Evolutionary conservation across 257 asterid species (phyloP).

Genomic region (Penstemon davidsonii): DNA sequence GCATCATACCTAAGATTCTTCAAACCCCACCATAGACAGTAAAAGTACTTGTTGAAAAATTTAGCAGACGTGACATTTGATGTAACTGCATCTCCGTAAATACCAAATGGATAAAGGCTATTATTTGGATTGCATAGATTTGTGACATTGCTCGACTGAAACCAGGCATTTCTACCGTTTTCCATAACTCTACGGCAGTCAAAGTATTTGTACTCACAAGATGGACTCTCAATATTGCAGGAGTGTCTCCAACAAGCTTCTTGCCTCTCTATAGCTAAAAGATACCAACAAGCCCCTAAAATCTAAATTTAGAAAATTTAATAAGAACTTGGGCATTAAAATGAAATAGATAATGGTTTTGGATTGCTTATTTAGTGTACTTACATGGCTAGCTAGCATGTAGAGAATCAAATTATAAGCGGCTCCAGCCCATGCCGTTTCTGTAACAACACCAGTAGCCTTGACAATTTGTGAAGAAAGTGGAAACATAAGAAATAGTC

Average conservation of each 20-base stretch:
- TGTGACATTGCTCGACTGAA: conserved; percentile 64
- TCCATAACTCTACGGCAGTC: conserved; percentile 59
- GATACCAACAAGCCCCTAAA: conserved; percentile 95
- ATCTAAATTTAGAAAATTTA: conserved; percentile 39
- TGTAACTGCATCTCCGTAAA: conserved; percentile 76
- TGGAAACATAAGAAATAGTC: conserved; percentile 80
- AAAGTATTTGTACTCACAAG: conserved; percentile 59
- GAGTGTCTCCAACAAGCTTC: conserved; percentile 88
- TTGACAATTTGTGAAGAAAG: conserved; percentile 82
- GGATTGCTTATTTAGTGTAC: conserved; percentile 20
- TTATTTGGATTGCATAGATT: conserved; percentile 52
- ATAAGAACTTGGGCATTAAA: not conserved
- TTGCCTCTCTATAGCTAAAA: conserved; percentile 85
- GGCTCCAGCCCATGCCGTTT: conserved; percentile 99
- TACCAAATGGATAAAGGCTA: conserved; percentile 70
- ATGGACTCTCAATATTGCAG: conserved; percentile 50
- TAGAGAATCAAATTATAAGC: conserved; percentile 94
- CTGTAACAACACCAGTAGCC: conserved; percentile 94
- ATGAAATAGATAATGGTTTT: too few relatives aligned
- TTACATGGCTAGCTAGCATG: conserved; percentile 99
- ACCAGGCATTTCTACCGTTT: conserved; percentile 56
- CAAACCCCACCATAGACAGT: conserved; percentile 95
- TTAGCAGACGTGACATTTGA: conserved; percentile 57
- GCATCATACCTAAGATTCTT: conserved; percentile 73
- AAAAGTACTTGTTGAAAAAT: conserved; percentile 86